Evolutionary conservation across 305 asterid genomes (phyloP).

Genomic region (Rubia tinctorum): DNA sequence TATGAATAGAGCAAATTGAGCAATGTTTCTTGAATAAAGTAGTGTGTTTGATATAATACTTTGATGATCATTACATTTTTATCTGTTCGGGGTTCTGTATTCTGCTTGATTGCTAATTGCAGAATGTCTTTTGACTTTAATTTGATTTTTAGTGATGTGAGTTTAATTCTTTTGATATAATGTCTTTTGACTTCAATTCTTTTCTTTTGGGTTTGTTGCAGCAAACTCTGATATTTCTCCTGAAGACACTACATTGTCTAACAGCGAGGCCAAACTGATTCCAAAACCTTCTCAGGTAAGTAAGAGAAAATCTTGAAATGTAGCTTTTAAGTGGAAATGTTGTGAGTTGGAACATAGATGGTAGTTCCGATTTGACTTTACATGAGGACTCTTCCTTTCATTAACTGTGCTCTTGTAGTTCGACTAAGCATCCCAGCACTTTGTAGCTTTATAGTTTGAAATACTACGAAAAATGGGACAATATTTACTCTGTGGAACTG

Average conservation of each 20-base stretch:
- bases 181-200: background rate
- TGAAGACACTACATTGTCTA: slow-evolving; percentile 32
- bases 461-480: background rate
- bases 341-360: background rate
- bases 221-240: slow-evolving; percentile 35
- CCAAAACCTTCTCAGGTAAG: slow-evolving; percentile 59
- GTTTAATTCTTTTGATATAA: too few relatives aligned
- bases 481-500: background rate
- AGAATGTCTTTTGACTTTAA: background rate
- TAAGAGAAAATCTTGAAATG: background rate
- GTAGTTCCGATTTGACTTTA: background rate
- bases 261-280: slow-evolving; percentile 39
- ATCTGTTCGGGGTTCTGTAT: background rate
- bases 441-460: background rate
- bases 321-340: background rate
- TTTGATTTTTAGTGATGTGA: background rate
- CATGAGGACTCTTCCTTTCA: background rate
- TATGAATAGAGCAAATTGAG: background rate
- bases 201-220: slow-evolving; percentile 21
- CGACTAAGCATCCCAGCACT: background rate
- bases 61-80: background rate
- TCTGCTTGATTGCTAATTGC: background rate
- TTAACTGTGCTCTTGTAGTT: background rate
- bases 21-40: too few relatives aligned
- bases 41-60: background rate